A percentile compares a stretch with the other conserved stretches of the same genome.
phyloP scores from a whole-genome alignment of 2,329 filamentous ascomycete genomes.

The Phialocephala subalpina region DNA sequence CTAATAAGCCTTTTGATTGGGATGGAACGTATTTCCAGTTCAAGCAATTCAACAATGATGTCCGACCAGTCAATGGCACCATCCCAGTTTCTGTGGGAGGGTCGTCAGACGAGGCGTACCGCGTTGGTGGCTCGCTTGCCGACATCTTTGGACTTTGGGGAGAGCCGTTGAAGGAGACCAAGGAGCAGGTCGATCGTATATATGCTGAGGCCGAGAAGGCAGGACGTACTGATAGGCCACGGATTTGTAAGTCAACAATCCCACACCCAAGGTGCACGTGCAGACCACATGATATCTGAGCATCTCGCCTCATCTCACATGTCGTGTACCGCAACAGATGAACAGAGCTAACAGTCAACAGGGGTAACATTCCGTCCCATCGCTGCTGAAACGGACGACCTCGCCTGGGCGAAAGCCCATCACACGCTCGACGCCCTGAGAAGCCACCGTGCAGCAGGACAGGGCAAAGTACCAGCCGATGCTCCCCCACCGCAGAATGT shows the following conservation, averaged over 20 bases:
- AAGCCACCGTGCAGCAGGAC: slow-evolving; percentile 48
- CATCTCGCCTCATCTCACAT: background rate
- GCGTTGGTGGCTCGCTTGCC: slow-evolving; percentile 63
- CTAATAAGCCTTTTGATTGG: slow-evolving; percentile 66
- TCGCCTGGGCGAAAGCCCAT: slow-evolving; percentile 68
- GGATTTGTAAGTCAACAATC: slow-evolving; percentile 51
- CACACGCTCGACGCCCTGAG: slow-evolving; percentile 61
- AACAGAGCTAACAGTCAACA: background rate
- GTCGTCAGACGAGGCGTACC: slow-evolving; percentile 65
- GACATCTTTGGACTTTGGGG: slow-evolving; percentile 73
- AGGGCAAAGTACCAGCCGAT: slow-evolving; percentile 41
- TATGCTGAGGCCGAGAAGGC: slow-evolving; percentile 66
- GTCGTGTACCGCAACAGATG: background rate
- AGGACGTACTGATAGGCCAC: slow-evolving; percentile 59
- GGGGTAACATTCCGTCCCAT: slow-evolving; percentile 71
- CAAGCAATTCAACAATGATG: slow-evolving; percentile 62
- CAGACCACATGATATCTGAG: too few species aligned
- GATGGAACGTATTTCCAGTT: slow-evolving; percentile 66
- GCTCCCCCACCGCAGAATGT: slow-evolving; percentile 65
- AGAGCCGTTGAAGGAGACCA: slow-evolving; percentile 69
- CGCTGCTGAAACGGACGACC: slow-evolving; percentile 65
- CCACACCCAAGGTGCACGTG: too few species aligned
- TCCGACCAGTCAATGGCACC: slow-evolving; percentile 59
- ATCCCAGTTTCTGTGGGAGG: slow-evolving; percentile 68
- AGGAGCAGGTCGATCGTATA: slow-evolving; percentile 67